Evolutionary conservation across 306 rosid genomes (phyloP).

Genomic region (Begonia masoniana): DNA sequence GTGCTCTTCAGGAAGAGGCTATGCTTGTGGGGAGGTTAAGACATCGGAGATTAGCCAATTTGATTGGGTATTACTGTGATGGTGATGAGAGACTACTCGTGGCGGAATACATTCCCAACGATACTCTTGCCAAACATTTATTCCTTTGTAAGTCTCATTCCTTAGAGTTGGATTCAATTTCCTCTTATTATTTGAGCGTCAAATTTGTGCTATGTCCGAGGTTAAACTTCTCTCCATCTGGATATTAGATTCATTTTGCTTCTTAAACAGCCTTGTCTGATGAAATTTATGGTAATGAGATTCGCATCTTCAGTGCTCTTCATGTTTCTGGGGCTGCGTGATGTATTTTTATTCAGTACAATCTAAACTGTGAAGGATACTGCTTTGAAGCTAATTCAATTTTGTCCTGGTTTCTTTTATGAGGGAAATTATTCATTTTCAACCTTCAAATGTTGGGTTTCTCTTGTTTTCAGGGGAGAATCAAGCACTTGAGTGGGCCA

Average conservation of each 20-base stretch:
- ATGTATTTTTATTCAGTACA: background rate
- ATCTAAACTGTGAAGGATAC: background rate
- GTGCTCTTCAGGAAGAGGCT: constrained; percentile 59
- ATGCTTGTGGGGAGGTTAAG: constrained; percentile 74
- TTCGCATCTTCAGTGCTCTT: too few relatives aligned
- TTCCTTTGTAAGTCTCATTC: constrained; percentile 60
- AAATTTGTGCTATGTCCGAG: too few relatives aligned
- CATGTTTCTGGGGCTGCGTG: background rate
- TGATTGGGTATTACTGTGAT: constrained; percentile 94
- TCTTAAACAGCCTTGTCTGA: too few relatives aligned
- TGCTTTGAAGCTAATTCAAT: background rate
- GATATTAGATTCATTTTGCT: too few relatives aligned
- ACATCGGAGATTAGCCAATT: constrained; percentile 69
- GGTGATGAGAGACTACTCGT: constrained; percentile 94
- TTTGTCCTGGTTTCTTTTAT: background rate
- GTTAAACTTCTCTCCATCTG: too few relatives aligned
- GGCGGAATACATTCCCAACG: constrained; percentile 95
- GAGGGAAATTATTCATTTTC: background rate
- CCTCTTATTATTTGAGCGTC: too few relatives aligned
- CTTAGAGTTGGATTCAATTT: too few relatives aligned
- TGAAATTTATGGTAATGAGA: too few relatives aligned
- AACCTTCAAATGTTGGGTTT: constrained; percentile 7
- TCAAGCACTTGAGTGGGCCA: constrained; percentile 95
- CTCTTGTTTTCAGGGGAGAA: constrained; percentile 61
- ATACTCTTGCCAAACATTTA: constrained; percentile 94